phyloP scores from a whole-genome alignment of 805 yeast genomes.

The Ogataea nakhonphanomensis region DNA sequence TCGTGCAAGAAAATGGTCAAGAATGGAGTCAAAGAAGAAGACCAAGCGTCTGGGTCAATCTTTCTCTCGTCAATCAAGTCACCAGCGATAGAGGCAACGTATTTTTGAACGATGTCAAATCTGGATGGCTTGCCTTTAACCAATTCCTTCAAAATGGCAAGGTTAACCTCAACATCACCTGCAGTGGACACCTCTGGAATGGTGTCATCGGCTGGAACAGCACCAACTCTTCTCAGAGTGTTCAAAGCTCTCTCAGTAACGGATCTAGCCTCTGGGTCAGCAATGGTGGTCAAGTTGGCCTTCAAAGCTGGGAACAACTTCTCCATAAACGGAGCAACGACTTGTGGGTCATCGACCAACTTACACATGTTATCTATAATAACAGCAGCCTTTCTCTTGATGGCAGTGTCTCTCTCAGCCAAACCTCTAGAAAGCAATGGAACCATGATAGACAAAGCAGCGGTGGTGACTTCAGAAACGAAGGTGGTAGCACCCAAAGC shows the following conservation, averaged over 20 bases:
- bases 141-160: conserved; percentile 73
- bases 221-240: conserved; percentile 99
- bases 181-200: conserved; percentile 98
- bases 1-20: conserved; percentile 95
- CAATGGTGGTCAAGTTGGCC: conserved; percentile 91
- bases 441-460: conserved; percentile 98
- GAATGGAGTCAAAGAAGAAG: conserved; percentile 83
- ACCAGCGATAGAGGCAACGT: conserved; percentile 97
- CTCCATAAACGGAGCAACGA: conserved; percentile 98
- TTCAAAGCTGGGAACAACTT: conserved; percentile 94
- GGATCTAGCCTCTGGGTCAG: conserved; percentile 99
- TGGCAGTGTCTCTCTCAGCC: conserved; percentile 98
- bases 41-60: conserved; percentile 91
- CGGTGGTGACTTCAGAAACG: conserved; percentile 99
- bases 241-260: conserved; percentile 95
- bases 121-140: conserved; percentile 67
- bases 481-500: conserved; percentile 99
- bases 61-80: conserved; percentile 97
- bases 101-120: conserved; percentile 73
- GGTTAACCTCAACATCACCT: conserved; percentile 91
- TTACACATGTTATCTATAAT: conserved; percentile 99
- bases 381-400: conserved; percentile 99
- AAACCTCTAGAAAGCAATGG: conserved; percentile 99
- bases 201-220: conserved; percentile 81
- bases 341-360: conserved; percentile 99